Conservation (phyloP, 129 eudicot species). For the Mikania micrantha region DNA sequence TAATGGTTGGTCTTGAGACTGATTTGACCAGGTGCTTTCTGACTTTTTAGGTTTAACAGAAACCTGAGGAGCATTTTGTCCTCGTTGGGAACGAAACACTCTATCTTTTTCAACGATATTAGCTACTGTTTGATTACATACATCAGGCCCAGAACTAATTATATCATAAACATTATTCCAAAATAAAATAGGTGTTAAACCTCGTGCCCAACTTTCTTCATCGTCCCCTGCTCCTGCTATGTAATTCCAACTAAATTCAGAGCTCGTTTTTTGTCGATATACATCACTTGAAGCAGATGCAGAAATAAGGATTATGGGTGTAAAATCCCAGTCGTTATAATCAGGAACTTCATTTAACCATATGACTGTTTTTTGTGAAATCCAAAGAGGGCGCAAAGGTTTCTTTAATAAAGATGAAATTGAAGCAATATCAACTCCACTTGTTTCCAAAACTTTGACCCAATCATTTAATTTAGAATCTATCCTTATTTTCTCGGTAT, state of each 20-base stretch:
- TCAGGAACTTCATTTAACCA: conserved; percentile 98
- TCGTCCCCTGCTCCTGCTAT: conserved; percentile 98
- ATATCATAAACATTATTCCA: conserved; percentile 78
- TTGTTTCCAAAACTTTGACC: conserved; percentile 51
- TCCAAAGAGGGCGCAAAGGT: conserved; percentile 90
- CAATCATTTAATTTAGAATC: conserved; percentile 56
- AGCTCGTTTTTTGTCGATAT: conserved; percentile 51
- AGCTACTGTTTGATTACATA: conserved; percentile 81
- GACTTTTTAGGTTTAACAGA: conserved; percentile 39
- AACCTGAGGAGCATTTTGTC: conserved; percentile 72
- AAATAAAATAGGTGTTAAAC: conserved; percentile 68
- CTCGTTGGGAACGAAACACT: conserved; percentile 74
- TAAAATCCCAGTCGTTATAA: conserved; percentile 78
- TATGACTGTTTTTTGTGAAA: conserved; percentile 83
- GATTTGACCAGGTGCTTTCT: conserved; percentile 11
- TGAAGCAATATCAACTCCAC: conserved; percentile 87
- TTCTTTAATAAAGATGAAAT: conserved; percentile 51
- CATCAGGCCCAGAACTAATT: conserved; percentile 68
- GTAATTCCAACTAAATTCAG: conserved; percentile 91
- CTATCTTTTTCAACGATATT: conserved; percentile 80
- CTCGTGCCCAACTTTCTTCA: conserved; percentile 99
- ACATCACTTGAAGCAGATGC: conserved; percentile 58
- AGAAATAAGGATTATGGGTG: conserved; percentile 91
- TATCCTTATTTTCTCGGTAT: conserved; percentile 53
- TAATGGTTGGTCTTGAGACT: conserved; percentile 21